Evolutionary conservation across 2,329 filamentous ascomycete genomes (phyloP).

Genomic region (Ophiostoma sp.): DNA sequence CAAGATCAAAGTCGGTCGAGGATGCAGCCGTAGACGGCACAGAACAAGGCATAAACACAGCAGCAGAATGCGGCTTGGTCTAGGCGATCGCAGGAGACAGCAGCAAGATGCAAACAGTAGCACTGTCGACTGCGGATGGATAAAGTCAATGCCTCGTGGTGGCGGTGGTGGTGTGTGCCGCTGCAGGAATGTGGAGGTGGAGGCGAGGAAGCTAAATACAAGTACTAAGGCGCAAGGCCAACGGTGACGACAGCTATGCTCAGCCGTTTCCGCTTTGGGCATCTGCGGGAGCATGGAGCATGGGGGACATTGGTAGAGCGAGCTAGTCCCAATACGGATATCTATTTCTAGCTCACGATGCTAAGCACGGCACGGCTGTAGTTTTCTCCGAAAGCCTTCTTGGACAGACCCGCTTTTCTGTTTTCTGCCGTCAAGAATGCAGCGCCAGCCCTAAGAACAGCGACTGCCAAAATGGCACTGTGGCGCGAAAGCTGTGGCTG

Average conservation of each 20-base stretch:
- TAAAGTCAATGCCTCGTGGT: neutral
- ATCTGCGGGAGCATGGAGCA: neutral
- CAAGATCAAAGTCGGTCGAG: too few relatives aligned
- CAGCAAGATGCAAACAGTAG: neutral
- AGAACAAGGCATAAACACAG: neutral
- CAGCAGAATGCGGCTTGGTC: too few relatives aligned
- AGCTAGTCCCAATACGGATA: neutral
- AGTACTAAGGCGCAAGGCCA: neutral
- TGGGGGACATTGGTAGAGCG: neutral
- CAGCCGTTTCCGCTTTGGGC: conserved; percentile 17
- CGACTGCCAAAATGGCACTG: neutral
- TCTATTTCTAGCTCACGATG: neutral
- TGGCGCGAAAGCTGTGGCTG: conserved; percentile 5
- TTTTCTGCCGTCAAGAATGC: neutral
- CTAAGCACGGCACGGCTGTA: neutral
- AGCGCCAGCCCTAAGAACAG: conserved; percentile 17
- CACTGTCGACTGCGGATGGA: neutral
- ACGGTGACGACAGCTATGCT: conserved; percentile 18
- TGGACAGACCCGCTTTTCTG: neutral
- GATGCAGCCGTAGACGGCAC: too few relatives aligned
- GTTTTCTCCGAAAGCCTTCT: neutral
- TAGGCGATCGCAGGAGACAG: too few relatives aligned
- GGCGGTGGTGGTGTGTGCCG: neutral
- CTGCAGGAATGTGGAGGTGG: conserved; percentile 14
- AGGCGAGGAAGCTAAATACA: neutral